These are phyloP conservation scores for Malassezia caprae DNA, from an alignment of 1,284 basidiomycete genomes.

Conservation along the genomic window DNA sequence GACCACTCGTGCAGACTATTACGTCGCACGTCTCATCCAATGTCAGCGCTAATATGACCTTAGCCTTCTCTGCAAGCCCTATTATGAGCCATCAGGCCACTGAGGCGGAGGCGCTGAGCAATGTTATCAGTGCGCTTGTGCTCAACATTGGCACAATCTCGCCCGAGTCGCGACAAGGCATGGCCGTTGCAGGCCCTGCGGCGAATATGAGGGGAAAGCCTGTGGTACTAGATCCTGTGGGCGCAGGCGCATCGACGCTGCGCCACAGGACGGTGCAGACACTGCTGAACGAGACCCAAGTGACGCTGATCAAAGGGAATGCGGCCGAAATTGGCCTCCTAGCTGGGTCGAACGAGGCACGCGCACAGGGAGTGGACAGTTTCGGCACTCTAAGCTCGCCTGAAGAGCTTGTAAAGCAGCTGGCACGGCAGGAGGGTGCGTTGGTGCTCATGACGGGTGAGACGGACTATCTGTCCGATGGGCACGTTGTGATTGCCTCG, in stretches of 20 bases:
- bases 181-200: conserved; percentile 64
- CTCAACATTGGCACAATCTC: conserved; percentile 83
- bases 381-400: conserved; percentile 70
- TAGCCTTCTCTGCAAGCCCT: conserved; percentile 78
- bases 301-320: conserved; percentile 89
- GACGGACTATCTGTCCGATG: conserved; percentile 78
- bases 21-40: conserved; percentile 83
- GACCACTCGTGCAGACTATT: conserved; percentile 55
- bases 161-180: conserved; percentile 57
- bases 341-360: conserved; percentile 60
- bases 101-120: conserved; percentile 72
- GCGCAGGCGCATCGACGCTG: conserved; percentile 71
- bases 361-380: conserved; percentile 76
- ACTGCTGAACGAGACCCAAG: conserved; percentile 73
- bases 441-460: conserved; percentile 74
- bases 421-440: conserved; percentile 70
- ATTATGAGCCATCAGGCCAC: conserved; percentile 63
- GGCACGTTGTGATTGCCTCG: conserved; percentile 59
- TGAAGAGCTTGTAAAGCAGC: conserved; percentile 57
- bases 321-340: conserved; percentile 77
- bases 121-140: conserved; percentile 62
- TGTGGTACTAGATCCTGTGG: conserved; percentile 85
- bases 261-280: conserved; percentile 59
- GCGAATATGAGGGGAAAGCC: conserved; percentile 51
- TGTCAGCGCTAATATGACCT: conserved; percentile 80